Evolutionary conservation across 345 rosid genomes (phyloP), one percentile per base, ranked within the genome.

Genomic region (Lepidium aucheri): DNA sequence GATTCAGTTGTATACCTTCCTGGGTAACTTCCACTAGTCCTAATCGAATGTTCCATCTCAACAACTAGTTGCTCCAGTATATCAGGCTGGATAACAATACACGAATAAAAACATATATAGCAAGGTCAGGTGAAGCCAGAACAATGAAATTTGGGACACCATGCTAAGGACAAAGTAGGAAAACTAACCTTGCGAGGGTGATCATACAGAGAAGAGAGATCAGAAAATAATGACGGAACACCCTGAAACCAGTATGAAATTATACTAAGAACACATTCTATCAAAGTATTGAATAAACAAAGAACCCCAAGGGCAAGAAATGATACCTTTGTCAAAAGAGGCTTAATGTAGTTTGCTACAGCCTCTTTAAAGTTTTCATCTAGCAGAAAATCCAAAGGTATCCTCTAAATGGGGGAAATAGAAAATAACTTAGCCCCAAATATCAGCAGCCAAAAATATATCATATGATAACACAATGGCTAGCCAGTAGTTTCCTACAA

Each of bases 181-280:
- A 65, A 73, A 76, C 78, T 77, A 60, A 91, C 98, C 96, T 95
- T 95, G 74, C 82, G 80, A 70, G 82, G 82, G 67, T 87, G 94
- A 72, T 81, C 82, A 60, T 95, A 95, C 56, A 95, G 75, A 52
- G 99, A 83, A 59, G 98, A 95, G 76, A 95, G 97, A 70, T 91
- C 97, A 13, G 98, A 91, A 74, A 95, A 95, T 62, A 91, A 77
- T 35, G 99, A 95, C 74, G 99, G 98, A 73, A 95, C 98, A 58
- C 99, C 99, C 98, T 89, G 75, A 38, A 60, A 69, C 43, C 46
- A 73, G 18, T 39, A 68, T 45, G 47, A 68, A 54, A n/a, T 38
- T 22, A 32, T 62, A 38, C 3, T 74, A 60, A 67, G 65, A 61
- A 40, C 55, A 34, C 30, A 42, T 28, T 65, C 24, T 44, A 16